Evolutionary conservation across 2,329 filamentous ascomycete genomes (phyloP).

Genomic region (Sporothrix phasma): DNA sequence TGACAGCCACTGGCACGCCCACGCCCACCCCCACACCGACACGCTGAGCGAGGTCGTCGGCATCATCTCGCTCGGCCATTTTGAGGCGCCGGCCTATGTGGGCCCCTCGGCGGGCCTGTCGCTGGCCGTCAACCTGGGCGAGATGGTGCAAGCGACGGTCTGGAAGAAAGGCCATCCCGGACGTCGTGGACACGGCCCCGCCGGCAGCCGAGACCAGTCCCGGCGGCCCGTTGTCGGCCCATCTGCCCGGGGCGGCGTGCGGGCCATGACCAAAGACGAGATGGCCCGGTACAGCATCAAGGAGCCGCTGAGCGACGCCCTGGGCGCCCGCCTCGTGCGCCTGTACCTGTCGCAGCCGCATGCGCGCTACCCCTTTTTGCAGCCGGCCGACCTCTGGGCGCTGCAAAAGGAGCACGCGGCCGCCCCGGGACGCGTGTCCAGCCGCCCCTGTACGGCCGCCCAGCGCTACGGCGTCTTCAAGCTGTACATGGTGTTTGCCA

Average conservation of each 20-base stretch:
- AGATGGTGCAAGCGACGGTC: slow-evolving; percentile 44
- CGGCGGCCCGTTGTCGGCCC: neutral
- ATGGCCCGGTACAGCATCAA: slow-evolving; percentile 9
- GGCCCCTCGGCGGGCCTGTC: slow-evolving; percentile 12
- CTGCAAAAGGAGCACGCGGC: slow-evolving; percentile 31
- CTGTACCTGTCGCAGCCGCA: slow-evolving; percentile 26
- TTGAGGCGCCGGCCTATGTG: slow-evolving; percentile 11
- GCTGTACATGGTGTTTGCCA: slow-evolving; percentile 42
- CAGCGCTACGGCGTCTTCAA: slow-evolving; percentile 39
- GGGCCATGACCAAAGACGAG: slow-evolving; percentile 2
- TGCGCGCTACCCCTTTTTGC: slow-evolving; percentile 40
- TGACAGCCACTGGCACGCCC: neutral
- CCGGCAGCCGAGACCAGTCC: slow-evolving; percentile 19
- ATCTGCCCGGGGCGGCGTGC: neutral
- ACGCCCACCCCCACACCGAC: neutral
- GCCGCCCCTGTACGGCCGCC: slow-evolving; percentile 26
- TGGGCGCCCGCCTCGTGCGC: neutral
- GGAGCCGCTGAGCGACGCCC: slow-evolving; percentile 10
- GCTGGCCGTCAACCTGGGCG: slow-evolving; percentile 39
- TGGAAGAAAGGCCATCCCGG: slow-evolving; percentile 37
- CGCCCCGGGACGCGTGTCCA: slow-evolving; percentile 24
- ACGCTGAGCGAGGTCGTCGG: slow-evolving; percentile 11
- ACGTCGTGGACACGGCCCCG: neutral
- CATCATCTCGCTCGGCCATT: slow-evolving; percentile 12
- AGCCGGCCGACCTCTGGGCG: slow-evolving; percentile 35